phyloP scores from a whole-genome alignment of 2,329 filamentous ascomycete genomes.

The Aurifilum marmelostoma region DNA sequence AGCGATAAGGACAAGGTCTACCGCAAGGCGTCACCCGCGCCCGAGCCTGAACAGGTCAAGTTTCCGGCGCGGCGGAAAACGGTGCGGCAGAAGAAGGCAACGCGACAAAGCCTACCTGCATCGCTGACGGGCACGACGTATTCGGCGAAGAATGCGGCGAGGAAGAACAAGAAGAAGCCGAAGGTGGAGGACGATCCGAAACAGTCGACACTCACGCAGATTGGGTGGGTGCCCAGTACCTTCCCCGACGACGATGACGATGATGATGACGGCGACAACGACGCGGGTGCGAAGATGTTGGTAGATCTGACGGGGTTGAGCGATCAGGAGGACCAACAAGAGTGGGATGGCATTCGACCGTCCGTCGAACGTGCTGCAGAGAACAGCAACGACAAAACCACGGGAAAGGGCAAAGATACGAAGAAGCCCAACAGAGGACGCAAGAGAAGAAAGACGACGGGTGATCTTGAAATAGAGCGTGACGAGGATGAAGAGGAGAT shows the following conservation, averaged over 20 bases:
- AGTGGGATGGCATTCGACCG: not conserved
- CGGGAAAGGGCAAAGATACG: conserved; percentile 8
- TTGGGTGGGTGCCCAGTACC: conserved; percentile 32
- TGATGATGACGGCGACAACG: conserved; percentile 20
- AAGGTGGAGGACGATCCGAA: conserved; percentile 24
- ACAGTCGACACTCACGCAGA: conserved; percentile 42
- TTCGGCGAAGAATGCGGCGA: not conserved
- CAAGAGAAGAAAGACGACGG: conserved; percentile 20
- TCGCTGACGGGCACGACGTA: conserved; percentile 4
- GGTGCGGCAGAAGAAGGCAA: conserved; percentile 14
- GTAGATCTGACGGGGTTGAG: conserved; percentile 7
- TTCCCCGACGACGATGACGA: conserved; percentile 2
- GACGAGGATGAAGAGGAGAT: conserved; percentile 30
- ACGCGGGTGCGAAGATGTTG: conserved; percentile 23
- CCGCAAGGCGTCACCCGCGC: conserved; percentile 30
- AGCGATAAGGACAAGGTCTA: conserved; percentile 32
- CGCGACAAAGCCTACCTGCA: conserved; percentile 22
- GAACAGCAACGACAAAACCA: not conserved
- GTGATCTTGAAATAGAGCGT: conserved; percentile 4
- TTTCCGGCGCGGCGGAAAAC: conserved; percentile 36
- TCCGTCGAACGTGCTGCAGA: not conserved
- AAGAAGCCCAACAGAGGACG: conserved; percentile 2
- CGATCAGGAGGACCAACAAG: conserved; percentile 10
- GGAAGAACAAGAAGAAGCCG: not conserved
- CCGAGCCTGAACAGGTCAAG: conserved; percentile 34